These are phyloP conservation scores for Talaromyces funiculosus DNA, from an alignment of 2,329 filamentous ascomycete genomes.

Conservation along the genomic window DNA sequence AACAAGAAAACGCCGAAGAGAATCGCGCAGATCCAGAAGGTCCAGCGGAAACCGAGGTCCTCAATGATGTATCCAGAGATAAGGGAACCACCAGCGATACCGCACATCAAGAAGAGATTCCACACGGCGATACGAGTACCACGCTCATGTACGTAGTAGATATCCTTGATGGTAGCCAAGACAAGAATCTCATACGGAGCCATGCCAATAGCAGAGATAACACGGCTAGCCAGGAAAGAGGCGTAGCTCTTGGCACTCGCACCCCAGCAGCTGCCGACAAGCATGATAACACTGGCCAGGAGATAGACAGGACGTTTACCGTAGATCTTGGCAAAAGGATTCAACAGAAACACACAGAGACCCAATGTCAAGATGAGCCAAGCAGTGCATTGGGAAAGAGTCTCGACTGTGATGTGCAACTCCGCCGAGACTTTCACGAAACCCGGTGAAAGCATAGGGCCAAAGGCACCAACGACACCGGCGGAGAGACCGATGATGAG, in stretches of 20 bases:
- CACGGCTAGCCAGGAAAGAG: slow-evolving; percentile 3
- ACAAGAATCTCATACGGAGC: slow-evolving; percentile 11
- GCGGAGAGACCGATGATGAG: slow-evolving; percentile 13
- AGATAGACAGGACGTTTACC: slow-evolving; percentile 10
- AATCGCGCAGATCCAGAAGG: slow-evolving; percentile 11
- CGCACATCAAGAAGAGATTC: slow-evolving; percentile 12
- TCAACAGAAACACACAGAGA: slow-evolving; percentile 7
- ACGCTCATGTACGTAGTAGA: slow-evolving; percentile 12
- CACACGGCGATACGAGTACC: slow-evolving; percentile 12
- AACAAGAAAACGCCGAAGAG: slow-evolving; percentile 9
- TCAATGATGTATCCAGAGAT: slow-evolving; percentile 12
- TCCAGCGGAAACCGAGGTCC: slow-evolving; percentile 11
- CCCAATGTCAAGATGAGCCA: slow-evolving; percentile 11
- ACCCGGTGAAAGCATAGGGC: slow-evolving; percentile 12
- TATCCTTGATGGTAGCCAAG: slow-evolving; percentile 8
- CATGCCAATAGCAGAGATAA: slow-evolving; percentile 5
- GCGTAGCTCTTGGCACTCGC: not conserved
- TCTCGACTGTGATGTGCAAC: slow-evolving; percentile 8
- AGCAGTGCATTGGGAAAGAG: slow-evolving; percentile 6
- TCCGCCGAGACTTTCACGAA: slow-evolving; percentile 8
- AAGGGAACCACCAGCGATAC: slow-evolving; percentile 8
- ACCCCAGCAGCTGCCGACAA: slow-evolving; percentile 4
- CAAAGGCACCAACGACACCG: slow-evolving; percentile 8
- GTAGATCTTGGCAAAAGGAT: slow-evolving; percentile 10
- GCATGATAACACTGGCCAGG: slow-evolving; percentile 3